Percentiles rank a stretch among this genome's conserved stretches.
Conservation (phyloP, 2,329 filamentous ascomycete species). For the Colletotrichum sp. region DNA sequence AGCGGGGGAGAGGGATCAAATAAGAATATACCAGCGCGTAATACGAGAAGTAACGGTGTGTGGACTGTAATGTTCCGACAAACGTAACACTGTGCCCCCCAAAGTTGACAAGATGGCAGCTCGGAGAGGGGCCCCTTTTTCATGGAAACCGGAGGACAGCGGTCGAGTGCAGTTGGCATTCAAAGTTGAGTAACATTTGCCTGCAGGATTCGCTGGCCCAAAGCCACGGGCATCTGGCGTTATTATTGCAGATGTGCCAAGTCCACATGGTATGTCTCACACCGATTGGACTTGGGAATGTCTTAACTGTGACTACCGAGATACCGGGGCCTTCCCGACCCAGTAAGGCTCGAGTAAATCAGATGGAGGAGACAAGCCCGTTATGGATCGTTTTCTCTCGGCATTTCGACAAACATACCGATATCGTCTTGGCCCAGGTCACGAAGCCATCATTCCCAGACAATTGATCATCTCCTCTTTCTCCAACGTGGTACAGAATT, state of each 20-base stretch:
- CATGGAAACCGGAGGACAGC: neutral
- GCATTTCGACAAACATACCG: neutral
- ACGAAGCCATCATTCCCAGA: neutral
- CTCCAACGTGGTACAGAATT: neutral
- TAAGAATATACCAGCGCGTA: neutral
- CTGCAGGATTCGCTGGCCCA: neutral
- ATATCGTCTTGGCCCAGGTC: neutral
- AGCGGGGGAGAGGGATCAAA: neutral
- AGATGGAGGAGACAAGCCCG: neutral
- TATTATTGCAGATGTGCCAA: neutral
- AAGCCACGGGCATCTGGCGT: neutral
- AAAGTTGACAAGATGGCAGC: neutral
- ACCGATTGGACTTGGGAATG: neutral
- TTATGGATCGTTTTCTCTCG: neutral
- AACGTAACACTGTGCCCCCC: neutral
- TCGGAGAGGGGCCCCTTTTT: neutral
- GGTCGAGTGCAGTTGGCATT: neutral
- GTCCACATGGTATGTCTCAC: neutral
- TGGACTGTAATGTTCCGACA: neutral
- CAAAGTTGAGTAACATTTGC: neutral
- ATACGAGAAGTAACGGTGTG: neutral
- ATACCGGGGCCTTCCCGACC: neutral
- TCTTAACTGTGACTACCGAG: neutral
- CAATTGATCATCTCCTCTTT: neutral
- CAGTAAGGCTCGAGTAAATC: neutral